Evolutionary conservation across 352 stramenopile genomes (phyloP).

Genomic region (Globisporangium okanoganense): DNA sequence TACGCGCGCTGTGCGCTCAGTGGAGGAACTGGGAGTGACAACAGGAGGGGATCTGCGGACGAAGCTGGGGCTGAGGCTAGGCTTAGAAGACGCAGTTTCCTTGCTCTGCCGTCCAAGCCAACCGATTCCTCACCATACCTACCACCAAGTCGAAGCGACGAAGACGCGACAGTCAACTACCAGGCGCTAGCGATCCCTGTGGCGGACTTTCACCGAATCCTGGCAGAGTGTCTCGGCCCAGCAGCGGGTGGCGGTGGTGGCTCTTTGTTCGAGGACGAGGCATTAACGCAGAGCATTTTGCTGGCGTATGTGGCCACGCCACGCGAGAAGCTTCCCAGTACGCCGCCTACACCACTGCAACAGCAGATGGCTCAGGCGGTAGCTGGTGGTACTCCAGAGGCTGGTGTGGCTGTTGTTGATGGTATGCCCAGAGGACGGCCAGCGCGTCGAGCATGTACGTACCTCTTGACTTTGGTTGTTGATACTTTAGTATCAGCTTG

Average conservation of each 20-base stretch:
- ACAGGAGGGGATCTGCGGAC: not conserved
- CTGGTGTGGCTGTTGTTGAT: not conserved
- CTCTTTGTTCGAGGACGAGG: slow-evolving; percentile 15
- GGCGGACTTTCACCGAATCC: slow-evolving; percentile 17
- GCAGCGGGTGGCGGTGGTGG: not conserved
- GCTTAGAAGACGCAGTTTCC: not conserved
- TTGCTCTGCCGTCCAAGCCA: not conserved
- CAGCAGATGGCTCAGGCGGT: not conserved
- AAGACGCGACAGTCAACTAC: not conserved
- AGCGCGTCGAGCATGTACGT: slow-evolving; percentile 6
- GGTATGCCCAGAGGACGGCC: not conserved
- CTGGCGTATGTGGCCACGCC: slow-evolving; percentile 23
- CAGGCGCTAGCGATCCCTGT: slow-evolving; percentile 16
- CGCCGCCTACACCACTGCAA: not conserved
- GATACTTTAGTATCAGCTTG: not conserved
- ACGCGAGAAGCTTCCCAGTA: slow-evolving; percentile 1
- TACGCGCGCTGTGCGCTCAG: not conserved
- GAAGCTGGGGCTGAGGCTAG: too few species aligned
- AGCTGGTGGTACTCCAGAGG: not conserved
- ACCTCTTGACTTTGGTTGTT: not conserved
- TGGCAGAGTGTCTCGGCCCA: slow-evolving; percentile 13
- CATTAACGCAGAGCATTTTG: slow-evolving; percentile 21
- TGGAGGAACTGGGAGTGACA: not conserved
- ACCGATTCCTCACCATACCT: not conserved
- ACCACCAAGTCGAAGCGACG: not conserved